Evolutionary conservation across 371 early-diverging fungal genomes (phyloP), one percentile per base, ranked within the genome.

Genomic region (Choanephora cucurbitarum): DNA sequence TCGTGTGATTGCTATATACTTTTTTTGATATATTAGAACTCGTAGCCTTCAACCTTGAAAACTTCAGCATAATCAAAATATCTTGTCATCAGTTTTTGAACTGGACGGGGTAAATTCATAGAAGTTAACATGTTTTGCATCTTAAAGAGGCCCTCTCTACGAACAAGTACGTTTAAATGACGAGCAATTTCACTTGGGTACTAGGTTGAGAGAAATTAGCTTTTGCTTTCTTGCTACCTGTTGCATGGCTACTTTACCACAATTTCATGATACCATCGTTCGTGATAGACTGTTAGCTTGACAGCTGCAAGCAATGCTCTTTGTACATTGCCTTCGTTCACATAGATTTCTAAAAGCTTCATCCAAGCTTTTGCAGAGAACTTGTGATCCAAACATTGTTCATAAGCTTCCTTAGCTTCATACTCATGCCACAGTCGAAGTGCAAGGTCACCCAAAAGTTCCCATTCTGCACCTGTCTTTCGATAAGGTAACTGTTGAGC

Each of bases 381-480:
- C 59, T 91, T 90, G 59, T 91, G 89, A 32, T 92, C 91, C 14
- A 94, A 79, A 44, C 94, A 92, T 39, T 87, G 79, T 57, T 83
- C 84, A 67, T 88, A 96, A 0, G 96, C 95, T 55, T 91, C 91
- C 58, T 89, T 87, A 13, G 95, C 93, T 58, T 96, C 98, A 11
- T 85, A 85, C 73, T 85, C 82, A 57, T 95, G 92, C 59, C 89
- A 87, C 31, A 97, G 72, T 42, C 98, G 79, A 34, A 84, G 73
- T 4, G 92, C 90, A 39, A 97, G 78, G 57, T 96, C 95, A 28
- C 97, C 98, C 44, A 94, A 85, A 19, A 92, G 81, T 69, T 96
- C 97, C 97, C 97, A 97, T 67, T 96, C 97, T 11, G 92, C 86
- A 46, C 90, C 92, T 23, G 95, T 91, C 73, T 92, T 93, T 33